Conservation (phyloP, 2,329 filamentous ascomycete genomes). For the Graphilbum ipis-grandicollis region DNA sequence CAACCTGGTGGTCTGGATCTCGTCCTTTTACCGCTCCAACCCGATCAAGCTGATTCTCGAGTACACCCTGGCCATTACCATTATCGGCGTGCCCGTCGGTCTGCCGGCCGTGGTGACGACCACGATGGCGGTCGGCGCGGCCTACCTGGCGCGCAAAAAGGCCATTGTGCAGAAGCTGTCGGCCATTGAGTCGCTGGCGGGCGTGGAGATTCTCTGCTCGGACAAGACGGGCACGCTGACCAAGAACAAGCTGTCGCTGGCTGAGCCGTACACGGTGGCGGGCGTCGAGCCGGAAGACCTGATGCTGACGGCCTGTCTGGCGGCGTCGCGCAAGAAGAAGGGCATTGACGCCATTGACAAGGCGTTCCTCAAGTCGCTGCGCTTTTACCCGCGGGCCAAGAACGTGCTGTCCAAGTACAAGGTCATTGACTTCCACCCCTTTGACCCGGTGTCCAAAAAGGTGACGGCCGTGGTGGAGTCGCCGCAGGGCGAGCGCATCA, state of each 20-base stretch:
- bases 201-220: slow-evolving; percentile 85
- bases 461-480: slow-evolving; percentile 72
- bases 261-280: slow-evolving; percentile 67
- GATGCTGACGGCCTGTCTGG: slow-evolving; percentile 81
- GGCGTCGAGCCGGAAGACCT: slow-evolving; percentile 76
- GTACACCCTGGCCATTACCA: slow-evolving; percentile 77
- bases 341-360: slow-evolving; percentile 91
- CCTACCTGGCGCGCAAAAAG: slow-evolving; percentile 81
- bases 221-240: slow-evolving; percentile 90
- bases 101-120: slow-evolving; percentile 86
- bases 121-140: slow-evolving; percentile 86
- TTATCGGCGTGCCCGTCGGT: slow-evolving; percentile 84
- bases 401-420: slow-evolving; percentile 65
- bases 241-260: slow-evolving; percentile 82
- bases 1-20: slow-evolving; percentile 68
- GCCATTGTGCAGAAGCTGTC: slow-evolving; percentile 87
- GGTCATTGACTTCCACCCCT: slow-evolving; percentile 70
- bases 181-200: slow-evolving; percentile 79
- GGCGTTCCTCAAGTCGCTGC: slow-evolving; percentile 76
- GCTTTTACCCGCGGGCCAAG: slow-evolving; percentile 71
- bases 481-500: slow-evolving; percentile 66
- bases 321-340: slow-evolving; percentile 87
- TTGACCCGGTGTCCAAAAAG: slow-evolving; percentile 89
- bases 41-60: slow-evolving; percentile 60
- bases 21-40: slow-evolving; percentile 78